Evolutionary conservation across 352 stramenopile species (phyloP).

Genomic region (Phytopythium boreale): DNA sequence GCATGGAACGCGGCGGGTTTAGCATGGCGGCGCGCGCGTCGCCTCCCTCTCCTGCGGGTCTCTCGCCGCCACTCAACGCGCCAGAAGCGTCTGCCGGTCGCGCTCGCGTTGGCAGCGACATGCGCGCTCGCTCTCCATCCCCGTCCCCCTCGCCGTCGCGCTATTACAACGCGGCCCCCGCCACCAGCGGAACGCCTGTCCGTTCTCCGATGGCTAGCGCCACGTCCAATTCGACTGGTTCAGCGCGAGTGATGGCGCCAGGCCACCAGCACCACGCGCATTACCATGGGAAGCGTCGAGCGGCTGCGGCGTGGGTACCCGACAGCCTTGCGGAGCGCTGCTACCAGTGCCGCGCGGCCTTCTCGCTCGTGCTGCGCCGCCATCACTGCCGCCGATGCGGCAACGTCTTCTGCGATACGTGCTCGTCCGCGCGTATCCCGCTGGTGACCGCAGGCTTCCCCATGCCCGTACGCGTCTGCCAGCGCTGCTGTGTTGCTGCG

Average conservation of each 20-base stretch:
- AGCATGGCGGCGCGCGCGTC: neutral
- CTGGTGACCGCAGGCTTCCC: constrained; percentile 65
- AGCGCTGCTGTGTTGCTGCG: constrained; percentile 69
- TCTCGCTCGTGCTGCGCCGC: constrained; percentile 72
- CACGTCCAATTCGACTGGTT: neutral
- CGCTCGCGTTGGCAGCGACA: neutral
- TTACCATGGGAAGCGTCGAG: constrained; percentile 23
- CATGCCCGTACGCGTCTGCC: constrained; percentile 75
- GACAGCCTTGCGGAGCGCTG: constrained; percentile 78
- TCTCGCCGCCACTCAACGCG: neutral
- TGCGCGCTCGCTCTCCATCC: neutral
- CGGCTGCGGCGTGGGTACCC: constrained; percentile 75
- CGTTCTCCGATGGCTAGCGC: neutral
- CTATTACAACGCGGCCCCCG: neutral
- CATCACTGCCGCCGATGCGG: constrained; percentile 89
- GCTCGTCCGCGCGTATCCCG: constrained; percentile 76
- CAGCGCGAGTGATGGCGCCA: neutral
- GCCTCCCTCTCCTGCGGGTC: neutral
- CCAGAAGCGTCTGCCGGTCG: neutral
- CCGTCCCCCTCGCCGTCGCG: neutral
- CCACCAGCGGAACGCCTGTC: neutral
- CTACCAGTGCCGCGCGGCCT: constrained; percentile 61
- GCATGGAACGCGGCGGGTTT: neutral
- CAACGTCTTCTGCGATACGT: constrained; percentile 89
- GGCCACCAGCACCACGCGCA: constrained; percentile 26